A percentile compares a stretch with the other conserved stretches of the same genome.
Conservation (phyloP, 225 moss, liverwort and hornwort genomes). For the Pseudoscleropodium purum region DNA sequence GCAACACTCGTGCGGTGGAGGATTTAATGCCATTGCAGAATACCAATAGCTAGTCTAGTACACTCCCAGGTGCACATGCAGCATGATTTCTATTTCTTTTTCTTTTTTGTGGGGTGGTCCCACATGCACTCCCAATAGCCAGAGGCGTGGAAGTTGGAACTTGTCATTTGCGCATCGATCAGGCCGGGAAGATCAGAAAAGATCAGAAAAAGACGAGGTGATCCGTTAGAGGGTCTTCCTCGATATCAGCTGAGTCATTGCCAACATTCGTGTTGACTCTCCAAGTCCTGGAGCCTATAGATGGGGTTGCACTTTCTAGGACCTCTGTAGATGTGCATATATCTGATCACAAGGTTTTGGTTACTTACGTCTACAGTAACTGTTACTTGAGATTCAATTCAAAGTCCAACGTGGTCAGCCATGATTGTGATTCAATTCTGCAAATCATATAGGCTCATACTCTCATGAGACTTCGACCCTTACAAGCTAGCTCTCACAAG, state of each 20-base stretch:
- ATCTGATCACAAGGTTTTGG: neutral
- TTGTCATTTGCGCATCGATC: neutral
- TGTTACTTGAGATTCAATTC: neutral
- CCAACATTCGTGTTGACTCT: constrained; percentile 9
- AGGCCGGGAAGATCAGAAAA: neutral
- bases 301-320: neutral
- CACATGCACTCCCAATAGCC: neutral
- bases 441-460: neutral
- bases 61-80: neutral
- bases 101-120: neutral
- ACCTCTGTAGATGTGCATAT: neutral
- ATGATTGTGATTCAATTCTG: neutral
- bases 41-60: neutral
- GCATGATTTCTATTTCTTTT: neutral
- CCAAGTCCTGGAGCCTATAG: neutral
- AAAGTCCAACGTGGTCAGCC: neutral
- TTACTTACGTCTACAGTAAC: neutral
- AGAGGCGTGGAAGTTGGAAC: constrained; percentile 12
- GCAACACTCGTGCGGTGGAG: neutral
- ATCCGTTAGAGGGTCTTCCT: constrained; percentile 16
- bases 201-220: constrained; percentile 13
- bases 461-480: neutral
- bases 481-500: constrained; percentile 1
- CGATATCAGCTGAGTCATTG: constrained; percentile 1
- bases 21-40: neutral